These are phyloP conservation scores for Lachnellula hyalina DNA, from an alignment of 2,329 filamentous ascomycete genomes.

Conservation along the genomic window DNA sequence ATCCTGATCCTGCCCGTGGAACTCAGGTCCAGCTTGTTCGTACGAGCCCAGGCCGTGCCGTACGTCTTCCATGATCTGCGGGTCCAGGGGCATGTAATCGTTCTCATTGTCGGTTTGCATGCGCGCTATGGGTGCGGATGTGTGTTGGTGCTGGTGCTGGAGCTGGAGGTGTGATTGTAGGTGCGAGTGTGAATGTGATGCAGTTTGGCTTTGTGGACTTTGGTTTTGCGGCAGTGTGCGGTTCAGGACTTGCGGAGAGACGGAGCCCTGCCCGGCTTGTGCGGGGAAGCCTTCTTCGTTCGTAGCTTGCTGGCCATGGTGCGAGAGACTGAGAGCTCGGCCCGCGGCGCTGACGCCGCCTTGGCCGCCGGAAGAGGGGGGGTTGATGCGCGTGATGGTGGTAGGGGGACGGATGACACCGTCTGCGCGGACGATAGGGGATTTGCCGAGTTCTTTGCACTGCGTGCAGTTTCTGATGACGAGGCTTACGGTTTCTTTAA, in stretches of 20 bases:
- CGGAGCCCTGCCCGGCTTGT: constrained; percentile 26
- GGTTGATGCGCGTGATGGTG: neutral
- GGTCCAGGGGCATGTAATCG: constrained; percentile 48
- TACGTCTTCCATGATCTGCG: constrained; percentile 53
- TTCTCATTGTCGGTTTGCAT: constrained; percentile 10
- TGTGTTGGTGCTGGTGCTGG: constrained; percentile 3
- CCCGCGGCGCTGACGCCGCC: constrained; percentile 22
- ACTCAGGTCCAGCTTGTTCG: constrained; percentile 6
- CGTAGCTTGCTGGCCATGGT: constrained; percentile 6
- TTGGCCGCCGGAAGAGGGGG: constrained; percentile 6
- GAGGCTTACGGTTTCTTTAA: constrained; percentile 94
- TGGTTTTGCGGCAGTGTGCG: constrained; percentile 19
- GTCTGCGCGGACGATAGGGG: constrained; percentile 33
- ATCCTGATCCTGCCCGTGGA: constrained; percentile 13
- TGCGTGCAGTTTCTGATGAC: constrained; percentile 88
- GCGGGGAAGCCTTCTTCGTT: constrained; percentile 11
- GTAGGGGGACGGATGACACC: constrained; percentile 18
- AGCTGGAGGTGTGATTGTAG: constrained; percentile 2
- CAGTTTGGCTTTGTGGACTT: neutral
- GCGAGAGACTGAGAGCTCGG: constrained; percentile 19
- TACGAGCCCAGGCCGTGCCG: constrained; percentile 35
- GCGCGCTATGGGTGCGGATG: constrained; percentile 28
- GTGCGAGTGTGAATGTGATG: neutral
- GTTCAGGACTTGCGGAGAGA: constrained; percentile 30
- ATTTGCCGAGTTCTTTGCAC: constrained; percentile 75